Percentiles rank a stretch among this genome's conserved stretches.
These are phyloP conservation scores for Colletotrichum graminicola DNA, from an alignment of 2,329 filamentous ascomycete species.

Conservation along the genomic window DNA sequence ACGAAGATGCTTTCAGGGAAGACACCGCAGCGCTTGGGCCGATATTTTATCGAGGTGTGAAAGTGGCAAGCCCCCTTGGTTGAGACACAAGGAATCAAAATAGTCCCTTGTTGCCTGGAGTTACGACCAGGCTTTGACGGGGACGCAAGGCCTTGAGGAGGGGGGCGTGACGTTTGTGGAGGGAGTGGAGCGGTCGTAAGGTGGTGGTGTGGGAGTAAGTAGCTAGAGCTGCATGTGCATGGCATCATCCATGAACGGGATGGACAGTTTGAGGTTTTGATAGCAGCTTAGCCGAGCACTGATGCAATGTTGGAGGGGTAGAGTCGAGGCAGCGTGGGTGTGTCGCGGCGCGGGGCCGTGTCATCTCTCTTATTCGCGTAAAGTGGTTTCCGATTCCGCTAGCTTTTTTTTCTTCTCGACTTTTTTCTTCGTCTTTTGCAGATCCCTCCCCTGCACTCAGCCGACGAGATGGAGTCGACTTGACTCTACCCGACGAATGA, in stretches of 20 bases:
- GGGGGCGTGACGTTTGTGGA: conserved; percentile 38
- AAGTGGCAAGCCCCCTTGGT: conserved; percentile 39
- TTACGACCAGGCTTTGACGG: conserved; percentile 40
- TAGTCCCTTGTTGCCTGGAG: conserved; percentile 43
- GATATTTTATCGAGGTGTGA: conserved; percentile 36
- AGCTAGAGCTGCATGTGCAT: conserved; percentile 31
- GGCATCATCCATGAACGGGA: conserved; percentile 24
- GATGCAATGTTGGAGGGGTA: conserved; percentile 19
- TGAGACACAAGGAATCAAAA: conserved; percentile 43
- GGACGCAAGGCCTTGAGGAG: conserved; percentile 27
- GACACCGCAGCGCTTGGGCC: conserved; percentile 38
- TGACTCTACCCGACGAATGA: conserved; percentile 34
- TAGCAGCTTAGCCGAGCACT: conserved; percentile 18
- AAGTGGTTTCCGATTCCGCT: conserved; percentile 49
- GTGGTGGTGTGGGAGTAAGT: conserved; percentile 1
- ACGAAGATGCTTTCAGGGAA: conserved; percentile 38
- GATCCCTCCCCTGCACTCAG: conserved; percentile 47
- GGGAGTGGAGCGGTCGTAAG: conserved; percentile 11
- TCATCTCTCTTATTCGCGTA: conserved; percentile 50
- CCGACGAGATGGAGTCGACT: conserved; percentile 35
- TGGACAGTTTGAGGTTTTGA: conserved; percentile 21
- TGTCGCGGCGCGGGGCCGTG: conserved; percentile 43
- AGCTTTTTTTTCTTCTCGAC: conserved; percentile 12
- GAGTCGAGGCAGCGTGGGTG: conserved; percentile 43
- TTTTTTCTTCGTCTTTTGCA: conserved; percentile 17